Percentiles rank a stretch among this genome's conserved stretches.
Evolutionary conservation across 495 filamentous ascomycete genomes (phyloP).

Genomic region (Neurospora sp.): DNA sequence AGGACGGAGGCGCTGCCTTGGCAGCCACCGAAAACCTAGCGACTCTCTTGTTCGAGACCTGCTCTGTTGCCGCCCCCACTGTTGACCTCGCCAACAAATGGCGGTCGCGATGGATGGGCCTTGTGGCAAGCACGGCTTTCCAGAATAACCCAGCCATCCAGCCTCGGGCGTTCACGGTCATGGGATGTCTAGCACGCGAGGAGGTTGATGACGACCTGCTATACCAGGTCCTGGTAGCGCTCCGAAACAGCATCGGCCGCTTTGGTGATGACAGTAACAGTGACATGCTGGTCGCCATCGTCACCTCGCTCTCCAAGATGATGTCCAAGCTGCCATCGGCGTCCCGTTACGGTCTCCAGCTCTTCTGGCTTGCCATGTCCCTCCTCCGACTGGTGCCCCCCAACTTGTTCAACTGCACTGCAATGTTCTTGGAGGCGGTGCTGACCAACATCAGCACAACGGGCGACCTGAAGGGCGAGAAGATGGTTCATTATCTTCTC

Average conservation of each 20-base stretch:
- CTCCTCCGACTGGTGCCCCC: slow-evolving; percentile 50
- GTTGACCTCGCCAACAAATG: slow-evolving; percentile 55
- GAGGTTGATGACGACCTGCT: slow-evolving; percentile 60
- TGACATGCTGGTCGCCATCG: slow-evolving; percentile 57
- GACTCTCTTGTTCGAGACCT: slow-evolving; percentile 49
- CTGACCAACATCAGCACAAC: slow-evolving; percentile 47
- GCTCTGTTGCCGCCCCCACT: slow-evolving; percentile 48
- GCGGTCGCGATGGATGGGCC: slow-evolving; percentile 62
- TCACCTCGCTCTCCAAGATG: slow-evolving; percentile 57
- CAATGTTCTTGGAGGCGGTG: slow-evolving; percentile 51
- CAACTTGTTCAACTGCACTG: slow-evolving; percentile 52
- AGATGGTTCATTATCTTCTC: slow-evolving; percentile 45
- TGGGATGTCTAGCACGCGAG: slow-evolving; percentile 57
- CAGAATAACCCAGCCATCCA: slow-evolving; percentile 62
- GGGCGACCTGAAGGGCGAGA: slow-evolving; percentile 45
- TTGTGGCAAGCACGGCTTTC: slow-evolving; percentile 59
- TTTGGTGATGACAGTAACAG: slow-evolving; percentile 49
- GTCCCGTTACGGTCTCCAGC: slow-evolving; percentile 54
- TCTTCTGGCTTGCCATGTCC: slow-evolving; percentile 59
- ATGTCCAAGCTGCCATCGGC: slow-evolving; percentile 53
- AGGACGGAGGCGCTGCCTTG: slow-evolving; percentile 38
- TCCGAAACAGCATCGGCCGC: slow-evolving; percentile 47
- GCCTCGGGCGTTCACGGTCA: slow-evolving; percentile 55
- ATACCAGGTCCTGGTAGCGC: slow-evolving; percentile 56
- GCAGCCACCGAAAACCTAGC: slow-evolving; percentile 44